Percentiles rank a stretch among this genome's conserved stretches.
phyloP scores from a whole-genome alignment of 169 alveolate species.

The Theileria luwenshuni region DNA sequence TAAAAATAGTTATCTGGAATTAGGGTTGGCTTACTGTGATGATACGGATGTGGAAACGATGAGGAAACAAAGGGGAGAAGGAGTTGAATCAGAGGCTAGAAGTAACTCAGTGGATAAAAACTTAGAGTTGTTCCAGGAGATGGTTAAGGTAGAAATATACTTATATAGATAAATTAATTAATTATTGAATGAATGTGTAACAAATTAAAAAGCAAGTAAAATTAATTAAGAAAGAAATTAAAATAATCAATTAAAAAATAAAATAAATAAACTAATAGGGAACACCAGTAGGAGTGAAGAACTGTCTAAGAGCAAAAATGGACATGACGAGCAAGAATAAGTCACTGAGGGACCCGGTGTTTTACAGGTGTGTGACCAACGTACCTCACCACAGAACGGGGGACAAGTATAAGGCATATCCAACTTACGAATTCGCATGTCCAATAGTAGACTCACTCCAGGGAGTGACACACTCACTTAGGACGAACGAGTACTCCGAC shows the following conservation, averaged over 20 bases:
- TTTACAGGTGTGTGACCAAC: conserved; percentile 90
- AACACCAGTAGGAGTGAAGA: conserved; percentile 84
- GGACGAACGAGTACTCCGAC: conserved; percentile 97
- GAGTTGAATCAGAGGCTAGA: conserved; percentile 89
- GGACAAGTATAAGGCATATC: conserved; percentile 93
- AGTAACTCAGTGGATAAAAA: conserved; percentile 88
- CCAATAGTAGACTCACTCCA: conserved; percentile 96
- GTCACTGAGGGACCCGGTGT: conserved; percentile 98
- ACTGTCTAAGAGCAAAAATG: conserved; percentile 97
- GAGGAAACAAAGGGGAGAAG: conserved; percentile 95
- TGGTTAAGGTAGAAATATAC: conserved; percentile 71
- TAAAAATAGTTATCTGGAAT: not conserved
- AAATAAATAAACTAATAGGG: conserved; percentile 66
- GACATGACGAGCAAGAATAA: conserved; percentile 92
- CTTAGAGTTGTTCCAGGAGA: conserved; percentile 87
- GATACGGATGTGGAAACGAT: conserved; percentile 94
- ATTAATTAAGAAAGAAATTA: conserved; percentile 2
- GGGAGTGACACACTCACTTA: conserved; percentile 97
- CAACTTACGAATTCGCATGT: conserved; percentile 99
- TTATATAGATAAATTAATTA: conserved; percentile 7
- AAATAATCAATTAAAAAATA: conserved; percentile 15
- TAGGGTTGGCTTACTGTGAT: conserved; percentile 94
- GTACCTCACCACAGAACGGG: conserved; percentile 94
- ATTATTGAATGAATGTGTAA: not conserved
- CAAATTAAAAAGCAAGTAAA: too few species aligned